Conservation (phyloP, 2,329 filamentous ascomycete genomes). For the Basipetospora sp. region DNA sequence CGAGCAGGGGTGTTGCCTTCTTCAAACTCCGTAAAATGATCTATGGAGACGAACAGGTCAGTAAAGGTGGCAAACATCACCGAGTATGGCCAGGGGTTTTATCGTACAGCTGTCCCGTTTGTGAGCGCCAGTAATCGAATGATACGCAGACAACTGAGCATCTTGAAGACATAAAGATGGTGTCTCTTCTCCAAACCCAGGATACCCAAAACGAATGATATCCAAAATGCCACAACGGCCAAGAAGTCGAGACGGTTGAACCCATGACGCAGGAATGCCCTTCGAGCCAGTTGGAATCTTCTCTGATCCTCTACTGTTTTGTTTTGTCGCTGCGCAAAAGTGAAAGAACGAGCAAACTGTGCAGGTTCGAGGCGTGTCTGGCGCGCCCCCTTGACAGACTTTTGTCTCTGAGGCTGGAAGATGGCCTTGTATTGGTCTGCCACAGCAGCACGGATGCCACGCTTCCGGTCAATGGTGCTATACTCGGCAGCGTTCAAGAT, state of each 20-base stretch:
- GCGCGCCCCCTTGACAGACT: constrained; percentile 42
- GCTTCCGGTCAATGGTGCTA: constrained; percentile 69
- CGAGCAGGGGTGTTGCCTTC: constrained; percentile 77
- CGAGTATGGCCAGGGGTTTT: no score
- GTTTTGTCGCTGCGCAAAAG: constrained; percentile 50
- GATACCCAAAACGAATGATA: constrained; percentile 62
- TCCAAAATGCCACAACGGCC: constrained; percentile 89
- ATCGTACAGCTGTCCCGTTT: constrained; percentile 77
- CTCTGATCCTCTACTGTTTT: constrained; percentile 58
- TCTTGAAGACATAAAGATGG: constrained; percentile 81
- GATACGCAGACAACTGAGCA: constrained; percentile 91
- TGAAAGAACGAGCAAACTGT: constrained; percentile 63
- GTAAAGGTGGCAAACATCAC: neutral
- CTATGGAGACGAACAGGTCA: constrained; percentile 23
- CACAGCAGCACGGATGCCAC: constrained; percentile 59
- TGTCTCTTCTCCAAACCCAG: constrained; percentile 51
- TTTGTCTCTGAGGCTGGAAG: constrained; percentile 67
- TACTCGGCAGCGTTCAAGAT: constrained; percentile 83
- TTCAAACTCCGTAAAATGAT: constrained; percentile 92
- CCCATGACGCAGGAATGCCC: constrained; percentile 84
- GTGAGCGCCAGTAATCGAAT: constrained; percentile 81
- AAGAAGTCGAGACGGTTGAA: constrained; percentile 94
- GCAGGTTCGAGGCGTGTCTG: constrained; percentile 36
- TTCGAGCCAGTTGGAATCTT: constrained; percentile 69
- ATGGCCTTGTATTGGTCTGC: constrained; percentile 61